These are phyloP conservation scores for Dictyostelium purpureum DNA, from an alignment of 78 protist species.

Conservation along the genomic window DNA sequence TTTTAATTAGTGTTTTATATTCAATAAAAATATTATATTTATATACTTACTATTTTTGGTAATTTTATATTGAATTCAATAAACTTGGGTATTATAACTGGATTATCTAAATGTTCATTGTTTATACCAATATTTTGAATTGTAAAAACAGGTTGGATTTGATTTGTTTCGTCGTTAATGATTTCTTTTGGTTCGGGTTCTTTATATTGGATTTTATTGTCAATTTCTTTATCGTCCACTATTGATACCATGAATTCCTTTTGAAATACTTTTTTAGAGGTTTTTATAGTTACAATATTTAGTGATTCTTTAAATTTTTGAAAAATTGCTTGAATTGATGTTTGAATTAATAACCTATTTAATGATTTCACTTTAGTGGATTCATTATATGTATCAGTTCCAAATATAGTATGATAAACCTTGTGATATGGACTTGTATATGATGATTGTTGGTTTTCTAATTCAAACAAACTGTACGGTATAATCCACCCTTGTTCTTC, in stretches of 20 bases:
- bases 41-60: neutral
- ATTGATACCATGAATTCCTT: neutral
- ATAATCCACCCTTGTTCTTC: constrained; percentile 45
- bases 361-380: neutral
- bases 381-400: constrained; percentile 45
- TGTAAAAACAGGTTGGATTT: neutral
- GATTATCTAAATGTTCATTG: neutral
- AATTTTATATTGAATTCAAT: neutral
- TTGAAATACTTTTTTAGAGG: constrained; percentile 13
- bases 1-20: neutral
- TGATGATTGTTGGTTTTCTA: neutral
- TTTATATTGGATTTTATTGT: neutral
- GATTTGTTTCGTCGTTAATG: neutral
- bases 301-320: constrained; percentile 19
- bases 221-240: neutral
- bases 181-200: constrained; percentile 36
- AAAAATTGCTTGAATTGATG: constrained; percentile 27
- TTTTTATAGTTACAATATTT: constrained; percentile 29
- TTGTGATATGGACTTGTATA: neutral
- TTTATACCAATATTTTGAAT: neutral
- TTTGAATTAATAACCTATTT: constrained; percentile 13
- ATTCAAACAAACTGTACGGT: constrained; percentile 9
- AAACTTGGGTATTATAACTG: constrained; percentile 4
- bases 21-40: neutral
- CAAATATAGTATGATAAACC: constrained; percentile 43